These are phyloP conservation scores for Clavariopsis aquatica DNA, from an alignment of 495 filamentous ascomycete genomes.

Conservation along the genomic window DNA sequence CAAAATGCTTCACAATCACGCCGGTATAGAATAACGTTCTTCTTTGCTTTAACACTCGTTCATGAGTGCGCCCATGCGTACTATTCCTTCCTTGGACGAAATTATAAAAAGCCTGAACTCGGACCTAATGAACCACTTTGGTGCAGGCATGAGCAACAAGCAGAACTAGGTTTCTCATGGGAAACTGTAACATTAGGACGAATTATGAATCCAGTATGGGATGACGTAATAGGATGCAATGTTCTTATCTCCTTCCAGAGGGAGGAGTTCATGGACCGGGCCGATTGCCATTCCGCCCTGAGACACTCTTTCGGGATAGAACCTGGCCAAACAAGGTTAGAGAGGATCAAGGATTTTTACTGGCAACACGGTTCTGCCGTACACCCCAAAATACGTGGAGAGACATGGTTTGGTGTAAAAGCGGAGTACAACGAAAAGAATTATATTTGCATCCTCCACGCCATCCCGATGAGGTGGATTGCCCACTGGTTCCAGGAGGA, in stretches of 20 bases:
- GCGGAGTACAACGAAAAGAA: background rate
- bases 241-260: background rate
- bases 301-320: background rate
- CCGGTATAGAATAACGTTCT: conserved; percentile 15
- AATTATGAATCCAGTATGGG: background rate
- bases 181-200: conserved; percentile 13
- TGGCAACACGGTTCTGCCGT: background rate
- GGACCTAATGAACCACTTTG: conserved; percentile 11
- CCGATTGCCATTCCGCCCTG: background rate
- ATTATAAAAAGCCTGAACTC: background rate
- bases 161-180: conserved; percentile 25
- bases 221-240: background rate
- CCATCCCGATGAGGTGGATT: conserved; percentile 24
- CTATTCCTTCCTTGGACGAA: conserved; percentile 4
- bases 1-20: background rate
- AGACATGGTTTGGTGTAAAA: background rate
- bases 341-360: background rate
- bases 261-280: background rate
- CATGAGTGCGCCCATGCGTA: conserved; percentile 31
- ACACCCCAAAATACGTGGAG: background rate
- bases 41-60: conserved; percentile 19
- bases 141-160: background rate
- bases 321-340: background rate
- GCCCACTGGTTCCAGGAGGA: conserved; percentile 11
- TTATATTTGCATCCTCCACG: background rate